A percentile compares a stretch with the other conserved stretches of the same genome.
phyloP scores from a whole-genome alignment of 2,329 filamentous ascomycete species.

The Diplodia seriata region DNA sequence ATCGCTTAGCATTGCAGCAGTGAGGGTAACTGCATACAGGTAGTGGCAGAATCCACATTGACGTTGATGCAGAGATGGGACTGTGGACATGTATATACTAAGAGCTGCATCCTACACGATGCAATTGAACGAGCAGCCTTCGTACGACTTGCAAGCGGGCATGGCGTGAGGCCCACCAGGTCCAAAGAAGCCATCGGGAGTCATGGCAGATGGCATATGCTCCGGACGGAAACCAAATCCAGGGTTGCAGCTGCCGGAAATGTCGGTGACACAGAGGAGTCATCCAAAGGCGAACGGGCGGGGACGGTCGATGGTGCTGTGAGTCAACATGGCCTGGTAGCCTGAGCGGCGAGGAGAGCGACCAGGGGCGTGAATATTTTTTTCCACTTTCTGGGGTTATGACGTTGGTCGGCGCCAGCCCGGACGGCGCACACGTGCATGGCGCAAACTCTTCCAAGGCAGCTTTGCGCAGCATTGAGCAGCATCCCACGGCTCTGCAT shows the following conservation, averaged over 20 bases:
- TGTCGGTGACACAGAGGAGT: conserved; percentile 9
- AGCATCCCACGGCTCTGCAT: conserved; percentile 2
- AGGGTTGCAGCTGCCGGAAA: background rate
- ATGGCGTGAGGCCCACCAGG: background rate
- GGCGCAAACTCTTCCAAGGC: conserved; percentile 19
- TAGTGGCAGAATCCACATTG: background rate
- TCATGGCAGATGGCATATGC: background rate
- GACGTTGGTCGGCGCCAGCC: conserved; percentile 8
- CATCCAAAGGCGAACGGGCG: conserved; percentile 8
- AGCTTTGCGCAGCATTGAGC: conserved; percentile 6
- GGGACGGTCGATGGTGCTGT: conserved; percentile 8
- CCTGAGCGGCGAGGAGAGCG: conserved; percentile 2
- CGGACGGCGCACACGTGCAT: conserved; percentile 16
- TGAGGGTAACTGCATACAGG: conserved; percentile 1
- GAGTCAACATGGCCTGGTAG: conserved; percentile 18
- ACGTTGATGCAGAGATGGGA: background rate
- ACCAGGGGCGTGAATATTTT: conserved; percentile 23
- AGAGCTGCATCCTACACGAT: no score
- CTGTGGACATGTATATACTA: background rate
- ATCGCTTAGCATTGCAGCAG: background rate
- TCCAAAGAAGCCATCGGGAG: background rate
- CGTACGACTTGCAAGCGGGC: background rate
- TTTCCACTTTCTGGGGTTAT: conserved; percentile 23
- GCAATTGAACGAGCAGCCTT: background rate
- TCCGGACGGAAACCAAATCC: background rate